Conservation (phyloP, 495 filamentous ascomycete species). For the Staphylotrichum longicolle region DNA sequence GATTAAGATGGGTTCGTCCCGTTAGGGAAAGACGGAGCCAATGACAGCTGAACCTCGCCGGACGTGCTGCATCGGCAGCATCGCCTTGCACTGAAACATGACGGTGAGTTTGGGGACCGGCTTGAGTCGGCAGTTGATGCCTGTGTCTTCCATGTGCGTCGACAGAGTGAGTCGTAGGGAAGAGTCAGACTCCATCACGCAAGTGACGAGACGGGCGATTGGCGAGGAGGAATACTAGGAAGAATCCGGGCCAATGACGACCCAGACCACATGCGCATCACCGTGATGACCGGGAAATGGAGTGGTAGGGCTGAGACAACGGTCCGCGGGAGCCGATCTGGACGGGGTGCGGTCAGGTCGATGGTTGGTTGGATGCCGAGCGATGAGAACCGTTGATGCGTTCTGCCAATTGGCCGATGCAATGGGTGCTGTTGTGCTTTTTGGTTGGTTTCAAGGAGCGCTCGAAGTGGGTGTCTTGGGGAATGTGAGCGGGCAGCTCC, state of each 20-base stretch:
- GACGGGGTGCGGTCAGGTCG: neutral
- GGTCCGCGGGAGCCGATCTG: conserved; percentile 10
- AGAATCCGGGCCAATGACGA: neutral
- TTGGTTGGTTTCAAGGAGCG: too few species aligned
- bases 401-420: too few species aligned
- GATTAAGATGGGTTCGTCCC: neutral
- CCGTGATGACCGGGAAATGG: conserved; percentile 3
- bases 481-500: too few species aligned
- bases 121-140: too few species aligned
- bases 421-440: too few species aligned
- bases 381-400: neutral
- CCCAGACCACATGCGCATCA: neutral
- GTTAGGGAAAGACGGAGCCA: neutral
- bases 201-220: too few species aligned
- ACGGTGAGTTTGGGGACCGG: neutral
- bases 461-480: too few species aligned
- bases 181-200: too few species aligned
- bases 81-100: neutral
- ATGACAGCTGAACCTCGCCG: neutral
- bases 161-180: too few species aligned
- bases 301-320: conserved; percentile 25
- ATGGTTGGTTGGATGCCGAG: conserved; percentile 5
- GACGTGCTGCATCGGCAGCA: neutral
- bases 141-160: too few species aligned
- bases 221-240: too few species aligned